These are phyloP conservation scores for Tulasnella sp. DNA, from an alignment of 768 basidiomycete species.

Conservation along the genomic window DNA sequence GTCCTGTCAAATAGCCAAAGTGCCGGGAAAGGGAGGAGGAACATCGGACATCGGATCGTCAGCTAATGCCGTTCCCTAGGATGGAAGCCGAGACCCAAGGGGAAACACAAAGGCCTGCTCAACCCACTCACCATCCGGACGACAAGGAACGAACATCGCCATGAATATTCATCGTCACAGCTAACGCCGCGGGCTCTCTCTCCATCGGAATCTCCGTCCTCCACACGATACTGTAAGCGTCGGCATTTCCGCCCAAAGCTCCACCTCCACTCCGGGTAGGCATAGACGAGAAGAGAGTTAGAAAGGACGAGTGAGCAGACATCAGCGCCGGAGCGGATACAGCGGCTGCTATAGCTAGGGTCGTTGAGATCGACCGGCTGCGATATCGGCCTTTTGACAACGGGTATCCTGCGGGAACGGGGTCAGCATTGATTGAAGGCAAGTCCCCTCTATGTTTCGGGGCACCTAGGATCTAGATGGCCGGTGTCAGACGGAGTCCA, in stretches of 20 bases:
- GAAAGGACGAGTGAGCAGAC: constrained; percentile 23
- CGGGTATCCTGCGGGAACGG: too few species aligned
- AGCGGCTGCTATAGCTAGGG: constrained; percentile 4
- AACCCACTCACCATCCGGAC: constrained; percentile 41
- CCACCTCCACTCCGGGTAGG: background rate
- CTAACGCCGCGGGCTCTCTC: constrained; percentile 3
- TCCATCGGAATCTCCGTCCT: constrained; percentile 18
- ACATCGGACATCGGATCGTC: background rate
- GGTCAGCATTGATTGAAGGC: too few species aligned
- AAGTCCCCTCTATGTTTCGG: too few species aligned
- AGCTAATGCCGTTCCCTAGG: background rate
- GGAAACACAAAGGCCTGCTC: background rate
- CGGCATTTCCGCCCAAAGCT: background rate
- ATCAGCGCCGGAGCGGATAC: constrained; percentile 29
- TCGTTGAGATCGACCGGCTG: background rate
- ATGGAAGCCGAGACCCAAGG: background rate
- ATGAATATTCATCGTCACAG: constrained; percentile 16
- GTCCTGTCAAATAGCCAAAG: constrained; percentile 29
- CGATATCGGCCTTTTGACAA: too few species aligned
- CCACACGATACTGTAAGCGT: constrained; percentile 10
- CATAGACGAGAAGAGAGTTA: background rate
- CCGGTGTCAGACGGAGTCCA: too few species aligned
- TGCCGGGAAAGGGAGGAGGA: background rate
- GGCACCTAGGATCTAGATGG: too few species aligned
- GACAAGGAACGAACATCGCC: constrained; percentile 16